Evolutionary conservation across 164 flowering plant genomes (phyloP).

Genomic region (Buxus sempervirens): DNA sequence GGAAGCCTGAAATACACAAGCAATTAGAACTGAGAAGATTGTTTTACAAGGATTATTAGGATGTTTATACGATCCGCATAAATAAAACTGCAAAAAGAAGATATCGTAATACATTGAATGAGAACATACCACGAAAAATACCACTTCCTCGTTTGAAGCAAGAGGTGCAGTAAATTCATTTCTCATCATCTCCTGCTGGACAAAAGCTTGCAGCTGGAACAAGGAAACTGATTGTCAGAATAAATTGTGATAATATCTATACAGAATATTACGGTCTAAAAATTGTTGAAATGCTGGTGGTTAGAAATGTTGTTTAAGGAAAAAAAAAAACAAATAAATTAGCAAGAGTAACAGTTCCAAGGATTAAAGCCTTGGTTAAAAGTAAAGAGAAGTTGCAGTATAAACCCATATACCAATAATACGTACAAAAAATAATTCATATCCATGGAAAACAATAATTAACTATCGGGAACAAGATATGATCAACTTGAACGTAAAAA

Average conservation of each 20-base stretch:
- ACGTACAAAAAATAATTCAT: too few relatives aligned
- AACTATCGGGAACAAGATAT: too few relatives aligned
- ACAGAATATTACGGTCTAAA: neutral
- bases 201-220: constrained; percentile 61
- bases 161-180: constrained; percentile 51
- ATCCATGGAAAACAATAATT: too few relatives aligned
- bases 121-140: constrained; percentile 61
- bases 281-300: too few relatives aligned
- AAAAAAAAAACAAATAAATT: too few relatives aligned
- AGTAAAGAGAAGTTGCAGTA: too few relatives aligned
- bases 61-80: neutral
- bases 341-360: too few relatives aligned
- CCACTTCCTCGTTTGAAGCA: constrained; percentile 51
- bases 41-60: neutral
- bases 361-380: too few relatives aligned
- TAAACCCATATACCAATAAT: too few relatives aligned
- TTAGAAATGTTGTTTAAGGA: too few relatives aligned
- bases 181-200: constrained; percentile 51
- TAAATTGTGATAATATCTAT: neutral
- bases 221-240: neutral
- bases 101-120: constrained; percentile 5
- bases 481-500: too few relatives aligned
- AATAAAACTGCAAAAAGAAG: neutral
- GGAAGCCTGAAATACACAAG: constrained; percentile 59
- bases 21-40: neutral